Percentiles rank a stretch among this genome's conserved stretches.
These are phyloP conservation scores for Bruguiera gymnorhiza DNA, from an alignment of 345 rosid genomes.

Conservation along the genomic window DNA sequence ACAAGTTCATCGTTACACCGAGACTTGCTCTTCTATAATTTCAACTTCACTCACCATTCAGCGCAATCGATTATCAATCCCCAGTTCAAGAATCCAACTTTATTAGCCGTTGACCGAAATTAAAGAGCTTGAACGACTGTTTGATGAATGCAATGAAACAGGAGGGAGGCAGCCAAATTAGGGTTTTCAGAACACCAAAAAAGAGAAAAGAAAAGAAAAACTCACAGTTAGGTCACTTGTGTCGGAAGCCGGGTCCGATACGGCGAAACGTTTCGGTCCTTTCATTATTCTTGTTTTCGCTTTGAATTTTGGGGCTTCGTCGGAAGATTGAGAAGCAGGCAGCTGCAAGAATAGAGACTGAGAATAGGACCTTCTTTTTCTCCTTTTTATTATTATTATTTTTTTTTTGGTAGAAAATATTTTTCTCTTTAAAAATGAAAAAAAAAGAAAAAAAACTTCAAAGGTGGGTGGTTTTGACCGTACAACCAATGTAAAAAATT, in stretches of 20 bases:
- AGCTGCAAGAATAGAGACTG: neutral
- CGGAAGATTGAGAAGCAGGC: neutral
- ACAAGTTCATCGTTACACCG: too few relatives aligned
- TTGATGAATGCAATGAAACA: too few relatives aligned
- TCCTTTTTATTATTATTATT: too few relatives aligned
- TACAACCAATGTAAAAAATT: too few relatives aligned
- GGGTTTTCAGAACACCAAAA: slow-evolving; percentile 15
- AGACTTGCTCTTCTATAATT: too few relatives aligned
- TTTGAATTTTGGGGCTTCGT: neutral
- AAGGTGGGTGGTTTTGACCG: too few relatives aligned
- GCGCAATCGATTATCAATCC: too few relatives aligned
- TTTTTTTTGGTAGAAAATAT: slow-evolving; percentile 6
- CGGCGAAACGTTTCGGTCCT: slow-evolving; percentile 66
- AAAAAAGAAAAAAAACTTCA: too few relatives aligned
- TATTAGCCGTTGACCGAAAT: slow-evolving; percentile 14
- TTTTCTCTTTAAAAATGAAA: too few relatives aligned
- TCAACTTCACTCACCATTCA: too few relatives aligned
- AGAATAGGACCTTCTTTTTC: neutral
- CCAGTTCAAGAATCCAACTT: too few relatives aligned
- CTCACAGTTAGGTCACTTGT: slow-evolving; percentile 61
- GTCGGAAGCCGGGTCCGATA: slow-evolving; percentile 33
- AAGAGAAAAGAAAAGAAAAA: neutral
- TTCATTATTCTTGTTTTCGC: slow-evolving; percentile 37
- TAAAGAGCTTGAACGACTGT: too few relatives aligned
- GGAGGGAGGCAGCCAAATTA: neutral